Evolutionary conservation across 768 basidiomycete genomes (phyloP).

Genomic region (Suillus subaureus): DNA sequence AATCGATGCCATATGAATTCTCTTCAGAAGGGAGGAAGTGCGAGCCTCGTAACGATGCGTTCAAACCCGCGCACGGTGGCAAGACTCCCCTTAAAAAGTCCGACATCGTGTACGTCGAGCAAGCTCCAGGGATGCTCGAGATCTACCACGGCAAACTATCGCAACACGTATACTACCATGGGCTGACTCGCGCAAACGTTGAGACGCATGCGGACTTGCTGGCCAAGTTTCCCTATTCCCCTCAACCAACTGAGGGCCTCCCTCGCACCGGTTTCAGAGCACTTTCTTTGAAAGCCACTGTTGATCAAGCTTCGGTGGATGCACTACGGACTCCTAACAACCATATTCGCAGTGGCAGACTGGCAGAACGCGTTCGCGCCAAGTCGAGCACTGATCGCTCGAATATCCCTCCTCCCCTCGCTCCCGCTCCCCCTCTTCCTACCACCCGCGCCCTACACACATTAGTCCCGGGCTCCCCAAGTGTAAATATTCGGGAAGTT

Average conservation of each 20-base stretch:
- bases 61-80: constrained; percentile 13
- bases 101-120: constrained; percentile 13
- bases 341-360: constrained; percentile 9
- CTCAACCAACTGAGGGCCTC: constrained; percentile 11
- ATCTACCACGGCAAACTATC: constrained; percentile 1
- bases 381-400: background rate
- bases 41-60: constrained; percentile 1
- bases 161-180: background rate
- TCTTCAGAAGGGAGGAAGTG: constrained; percentile 6
- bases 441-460: background rate
- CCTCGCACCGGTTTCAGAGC: constrained; percentile 5
- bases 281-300: constrained; percentile 6
- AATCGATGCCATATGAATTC: constrained; percentile 14
- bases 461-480: constrained; percentile 1
- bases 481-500: constrained; percentile 1
- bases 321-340: background rate
- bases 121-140: constrained; percentile 4
- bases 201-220: constrained; percentile 7
- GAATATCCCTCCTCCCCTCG: background rate
- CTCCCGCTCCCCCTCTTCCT: background rate
- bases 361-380: constrained; percentile 9
- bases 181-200: background rate
- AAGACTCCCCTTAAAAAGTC: constrained; percentile 14
- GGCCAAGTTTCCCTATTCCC: constrained; percentile 12
- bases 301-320: background rate